phyloP scores from a whole-genome alignment of 108 stramenopile species.

The Conticribra guillardii region DNA sequence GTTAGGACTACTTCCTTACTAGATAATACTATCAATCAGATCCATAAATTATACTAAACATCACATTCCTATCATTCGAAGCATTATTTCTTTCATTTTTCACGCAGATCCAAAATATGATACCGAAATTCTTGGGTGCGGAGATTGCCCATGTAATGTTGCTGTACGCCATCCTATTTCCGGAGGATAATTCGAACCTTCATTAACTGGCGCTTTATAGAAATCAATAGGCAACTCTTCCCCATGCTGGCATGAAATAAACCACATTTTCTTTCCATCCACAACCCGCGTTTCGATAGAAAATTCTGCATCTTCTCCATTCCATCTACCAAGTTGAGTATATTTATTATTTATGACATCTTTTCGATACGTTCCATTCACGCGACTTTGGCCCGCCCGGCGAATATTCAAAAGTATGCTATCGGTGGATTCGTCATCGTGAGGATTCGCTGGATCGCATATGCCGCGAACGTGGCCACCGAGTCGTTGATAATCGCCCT shows the following conservation, averaged over 20 bases:
- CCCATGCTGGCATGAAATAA: slow-evolving; percentile 15
- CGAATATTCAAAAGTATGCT: slow-evolving; percentile 16
- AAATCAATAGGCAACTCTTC: slow-evolving; percentile 30
- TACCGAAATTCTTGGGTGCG: not conserved
- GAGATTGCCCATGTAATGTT: slow-evolving; percentile 9
- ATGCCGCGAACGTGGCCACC: slow-evolving; percentile 23
- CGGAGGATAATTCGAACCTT: slow-evolving; percentile 17
- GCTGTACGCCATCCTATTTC: slow-evolving; percentile 23
- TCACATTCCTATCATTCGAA: too few species aligned
- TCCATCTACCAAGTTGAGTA: slow-evolving; percentile 16
- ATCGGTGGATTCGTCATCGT: slow-evolving; percentile 5
- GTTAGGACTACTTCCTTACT: too few species aligned
- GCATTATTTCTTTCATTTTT: not conserved
- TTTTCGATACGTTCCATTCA: slow-evolving; percentile 37
- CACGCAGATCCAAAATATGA: not conserved
- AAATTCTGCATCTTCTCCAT: slow-evolving; percentile 32
- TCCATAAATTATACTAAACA: too few species aligned
- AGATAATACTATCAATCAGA: too few species aligned
- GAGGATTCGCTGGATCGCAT: not conserved
- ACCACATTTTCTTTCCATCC: slow-evolving; percentile 38
- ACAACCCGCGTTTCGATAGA: slow-evolving; percentile 26
- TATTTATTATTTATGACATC: slow-evolving; percentile 13
- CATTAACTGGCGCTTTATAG: slow-evolving; percentile 32
- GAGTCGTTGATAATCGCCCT: slow-evolving; percentile 30
- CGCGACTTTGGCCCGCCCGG: slow-evolving; percentile 16